These are phyloP conservation scores for Pyrenophora graminea DNA, from an alignment of 2,329 filamentous ascomycete genomes.

Conservation along the genomic window DNA sequence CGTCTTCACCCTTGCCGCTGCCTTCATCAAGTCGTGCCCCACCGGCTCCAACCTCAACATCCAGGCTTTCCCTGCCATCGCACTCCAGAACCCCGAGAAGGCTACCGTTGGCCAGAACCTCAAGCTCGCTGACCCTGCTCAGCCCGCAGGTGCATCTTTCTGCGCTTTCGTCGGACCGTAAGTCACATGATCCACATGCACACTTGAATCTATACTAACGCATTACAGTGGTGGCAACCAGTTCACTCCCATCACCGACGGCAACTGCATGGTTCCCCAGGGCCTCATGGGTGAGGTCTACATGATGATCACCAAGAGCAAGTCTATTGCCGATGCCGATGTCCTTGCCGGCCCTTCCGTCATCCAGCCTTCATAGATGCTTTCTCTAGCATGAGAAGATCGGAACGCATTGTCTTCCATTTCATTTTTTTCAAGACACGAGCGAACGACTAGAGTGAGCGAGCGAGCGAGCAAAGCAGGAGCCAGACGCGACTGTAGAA, in stretches of 20 bases:
- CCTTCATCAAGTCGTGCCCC: constrained; percentile 74
- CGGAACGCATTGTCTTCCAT: constrained; percentile 11
- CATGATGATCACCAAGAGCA: constrained; percentile 64
- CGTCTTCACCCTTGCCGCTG: constrained; percentile 73
- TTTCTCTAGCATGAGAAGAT: constrained; percentile 5
- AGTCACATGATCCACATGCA: constrained; percentile 35
- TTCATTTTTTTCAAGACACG: constrained; percentile 7
- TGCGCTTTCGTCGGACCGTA: constrained; percentile 70
- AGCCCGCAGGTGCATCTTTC: constrained; percentile 55
- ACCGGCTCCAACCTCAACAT: constrained; percentile 65
- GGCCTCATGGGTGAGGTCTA: constrained; percentile 68
- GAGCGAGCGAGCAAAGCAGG: constrained; percentile 6
- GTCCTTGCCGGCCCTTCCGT: constrained; percentile 61
- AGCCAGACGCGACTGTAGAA: constrained; percentile 11
- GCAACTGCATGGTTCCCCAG: constrained; percentile 65
- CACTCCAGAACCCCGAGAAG: constrained; percentile 58
- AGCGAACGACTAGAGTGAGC: constrained; percentile 1
- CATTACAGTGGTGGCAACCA: constrained; percentile 38
- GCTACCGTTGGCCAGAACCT: constrained; percentile 46
- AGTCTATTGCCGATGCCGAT: constrained; percentile 50
- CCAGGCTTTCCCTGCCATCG: constrained; percentile 63
- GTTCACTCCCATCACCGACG: constrained; percentile 62
- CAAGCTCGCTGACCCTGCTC: constrained; percentile 42
- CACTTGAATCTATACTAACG: constrained; percentile 25
- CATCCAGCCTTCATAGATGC: constrained; percentile 45